Percentiles rank a stretch among this genome's conserved stretches.
Conservation (phyloP, 768 basidiomycete genomes). For the Mrakia hoshinonis region DNA sequence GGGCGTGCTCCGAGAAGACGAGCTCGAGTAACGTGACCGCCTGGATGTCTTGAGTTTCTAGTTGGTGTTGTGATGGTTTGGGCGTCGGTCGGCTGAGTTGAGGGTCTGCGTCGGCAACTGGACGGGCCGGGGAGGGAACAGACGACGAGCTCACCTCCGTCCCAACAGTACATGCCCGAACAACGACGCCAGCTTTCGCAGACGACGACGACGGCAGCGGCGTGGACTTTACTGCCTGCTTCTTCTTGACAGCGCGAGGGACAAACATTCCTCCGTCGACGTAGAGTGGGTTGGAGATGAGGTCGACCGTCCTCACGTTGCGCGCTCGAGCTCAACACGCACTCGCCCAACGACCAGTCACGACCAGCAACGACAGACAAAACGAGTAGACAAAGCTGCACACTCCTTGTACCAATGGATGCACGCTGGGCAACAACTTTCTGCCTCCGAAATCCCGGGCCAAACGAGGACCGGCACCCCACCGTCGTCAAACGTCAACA, state of each 20-base stretch:
- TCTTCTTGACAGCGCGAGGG: slow-evolving; percentile 8
- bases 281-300: background rate
- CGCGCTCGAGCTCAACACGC: too few species aligned
- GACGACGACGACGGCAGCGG: background rate
- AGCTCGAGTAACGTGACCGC: slow-evolving; percentile 1
- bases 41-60: background rate
- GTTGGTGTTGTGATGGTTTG: background rate
- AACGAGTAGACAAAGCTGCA: too few species aligned
- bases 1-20: slow-evolving; percentile 4
- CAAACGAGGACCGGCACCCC: too few species aligned
- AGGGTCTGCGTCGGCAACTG: background rate
- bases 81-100: background rate
- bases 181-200: background rate
- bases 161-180: background rate
- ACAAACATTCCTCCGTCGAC: background rate
- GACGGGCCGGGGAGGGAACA: background rate
- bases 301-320: too few species aligned
- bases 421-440: too few species aligned
- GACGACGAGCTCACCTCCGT: background rate
- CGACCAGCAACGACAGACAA: too few species aligned
- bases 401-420: too few species aligned
- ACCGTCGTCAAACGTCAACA: too few species aligned
- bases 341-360: too few species aligned
- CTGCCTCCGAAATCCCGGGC: too few species aligned
- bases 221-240: background rate